Evolutionary conservation across 1,139 yeast genomes (phyloP).

Genomic region (Nakaseomyces glabratus): DNA sequence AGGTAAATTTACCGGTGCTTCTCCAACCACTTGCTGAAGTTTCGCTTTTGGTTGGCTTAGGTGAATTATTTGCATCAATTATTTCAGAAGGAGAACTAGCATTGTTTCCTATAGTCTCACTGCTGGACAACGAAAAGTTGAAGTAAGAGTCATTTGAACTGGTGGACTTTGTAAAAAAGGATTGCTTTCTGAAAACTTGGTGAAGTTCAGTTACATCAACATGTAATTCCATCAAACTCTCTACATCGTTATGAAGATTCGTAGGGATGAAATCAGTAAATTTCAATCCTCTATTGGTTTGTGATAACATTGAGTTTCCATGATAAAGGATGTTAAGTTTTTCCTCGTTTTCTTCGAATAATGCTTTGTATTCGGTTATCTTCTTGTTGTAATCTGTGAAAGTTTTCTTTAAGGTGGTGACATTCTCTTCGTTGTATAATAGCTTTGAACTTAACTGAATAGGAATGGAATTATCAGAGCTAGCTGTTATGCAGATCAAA

Average conservation of each 20-base stretch:
- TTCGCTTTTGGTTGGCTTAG: background rate
- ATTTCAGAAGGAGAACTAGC: slow-evolving; percentile 9
- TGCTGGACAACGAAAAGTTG: slow-evolving; percentile 1
- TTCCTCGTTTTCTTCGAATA: slow-evolving; percentile 14
- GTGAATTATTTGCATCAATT: slow-evolving; percentile 10
- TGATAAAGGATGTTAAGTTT: slow-evolving; percentile 15
- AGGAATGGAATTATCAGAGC: slow-evolving; percentile 30
- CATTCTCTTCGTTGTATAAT: slow-evolving; percentile 16
- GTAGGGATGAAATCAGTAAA: slow-evolving; percentile 20
- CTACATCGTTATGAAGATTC: slow-evolving; percentile 18
- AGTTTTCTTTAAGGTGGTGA: slow-evolving; percentile 11
- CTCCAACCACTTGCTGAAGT: background rate
- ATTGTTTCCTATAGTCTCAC: background rate
- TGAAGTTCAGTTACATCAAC: slow-evolving; percentile 14
- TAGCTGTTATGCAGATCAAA: slow-evolving; percentile 21
- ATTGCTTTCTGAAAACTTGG: slow-evolving; percentile 21
- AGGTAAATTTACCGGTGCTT: slow-evolving; percentile 10
- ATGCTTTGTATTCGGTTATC: slow-evolving; percentile 12
- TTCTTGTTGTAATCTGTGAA: slow-evolving; percentile 12
- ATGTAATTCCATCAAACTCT: slow-evolving; percentile 19
- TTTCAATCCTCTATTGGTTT: slow-evolving; percentile 13
- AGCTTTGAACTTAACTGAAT: slow-evolving; percentile 25
- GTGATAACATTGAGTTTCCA: slow-evolving; percentile 11
- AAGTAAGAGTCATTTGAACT: background rate
- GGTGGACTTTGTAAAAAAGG: background rate